Evolutionary conservation across 805 yeast species (phyloP).

Genomic region (Nematodospora valgi): DNA sequence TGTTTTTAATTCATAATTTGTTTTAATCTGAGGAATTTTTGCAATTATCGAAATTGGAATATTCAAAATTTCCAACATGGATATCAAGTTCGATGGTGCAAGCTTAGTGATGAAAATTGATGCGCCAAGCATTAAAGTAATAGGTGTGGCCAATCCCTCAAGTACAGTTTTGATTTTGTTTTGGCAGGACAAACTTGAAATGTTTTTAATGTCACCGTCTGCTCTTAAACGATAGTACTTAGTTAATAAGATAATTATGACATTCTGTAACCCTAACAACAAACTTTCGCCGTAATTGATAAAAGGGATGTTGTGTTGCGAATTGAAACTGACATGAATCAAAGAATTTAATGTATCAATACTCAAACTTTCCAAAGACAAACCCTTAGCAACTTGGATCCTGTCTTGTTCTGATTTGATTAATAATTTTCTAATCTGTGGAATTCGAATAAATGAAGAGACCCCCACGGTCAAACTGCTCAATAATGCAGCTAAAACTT

Average conservation of each 20-base stretch:
- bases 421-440: slow-evolving; percentile 37
- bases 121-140: slow-evolving; percentile 23
- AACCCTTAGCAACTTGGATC: slow-evolving; percentile 32
- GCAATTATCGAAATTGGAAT: slow-evolving; percentile 38
- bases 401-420: slow-evolving; percentile 18
- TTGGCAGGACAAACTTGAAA: slow-evolving; percentile 11
- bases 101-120: slow-evolving; percentile 27
- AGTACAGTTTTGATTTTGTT: slow-evolving; percentile 13
- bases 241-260: slow-evolving; percentile 31
- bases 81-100: slow-evolving; percentile 26
- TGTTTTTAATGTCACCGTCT: slow-evolving; percentile 12
- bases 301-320: slow-evolving; percentile 31
- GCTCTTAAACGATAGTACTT: slow-evolving; percentile 29
- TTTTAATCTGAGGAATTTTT: slow-evolving; percentile 38
- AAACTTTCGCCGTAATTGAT: slow-evolving; percentile 40
- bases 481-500: slow-evolving; percentile 28
- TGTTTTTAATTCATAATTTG: slow-evolving; percentile 30
- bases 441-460: slow-evolving; percentile 37
- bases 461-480: slow-evolving; percentile 35
- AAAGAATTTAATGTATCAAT: slow-evolving; percentile 36
- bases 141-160: slow-evolving; percentile 22
- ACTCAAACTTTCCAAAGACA: slow-evolving; percentile 32
- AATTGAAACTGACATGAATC: slow-evolving; percentile 38
- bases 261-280: slow-evolving; percentile 37
- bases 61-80: slow-evolving; percentile 30